These are phyloP conservation scores for Rhodotorula sp. DNA, from an alignment of 1,284 basidiomycete genomes.

Conservation along the genomic window DNA sequence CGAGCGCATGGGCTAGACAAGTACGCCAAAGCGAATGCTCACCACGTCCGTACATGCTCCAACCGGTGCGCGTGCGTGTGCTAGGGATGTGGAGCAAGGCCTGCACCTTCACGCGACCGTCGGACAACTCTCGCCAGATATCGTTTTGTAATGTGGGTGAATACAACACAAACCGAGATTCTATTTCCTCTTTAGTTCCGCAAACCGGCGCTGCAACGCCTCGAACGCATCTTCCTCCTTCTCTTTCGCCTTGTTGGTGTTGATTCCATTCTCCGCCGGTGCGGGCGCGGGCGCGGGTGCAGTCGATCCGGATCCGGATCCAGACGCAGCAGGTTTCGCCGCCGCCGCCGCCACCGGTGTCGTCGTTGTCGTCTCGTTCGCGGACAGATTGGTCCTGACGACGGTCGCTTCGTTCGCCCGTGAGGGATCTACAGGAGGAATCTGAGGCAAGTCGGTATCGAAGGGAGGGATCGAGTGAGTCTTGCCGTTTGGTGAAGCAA, in stretches of 20 bases:
- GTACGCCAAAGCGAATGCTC: not conserved
- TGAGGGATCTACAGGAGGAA: constrained; percentile 28
- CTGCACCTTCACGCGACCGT: too few species aligned
- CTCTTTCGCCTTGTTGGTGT: not conserved
- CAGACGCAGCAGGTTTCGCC: not conserved
- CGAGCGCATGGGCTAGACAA: not conserved
- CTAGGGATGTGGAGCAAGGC: not conserved
- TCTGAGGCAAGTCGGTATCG: constrained; percentile 27
- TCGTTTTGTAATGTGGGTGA: not conserved
- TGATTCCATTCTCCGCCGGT: not conserved
- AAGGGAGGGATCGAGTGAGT: constrained; percentile 21
- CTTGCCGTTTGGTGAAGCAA: constrained; percentile 14
- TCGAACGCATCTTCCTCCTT: constrained; percentile 66
- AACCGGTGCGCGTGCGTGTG: not conserved
- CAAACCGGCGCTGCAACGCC: constrained; percentile 67
- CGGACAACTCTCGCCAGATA: too few species aligned
- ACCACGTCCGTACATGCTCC: constrained; percentile 25
- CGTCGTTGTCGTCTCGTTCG: constrained; percentile 3
- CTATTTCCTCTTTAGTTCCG: constrained; percentile 60
- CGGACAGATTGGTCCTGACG: constrained; percentile 26
- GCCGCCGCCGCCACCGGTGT: not conserved
- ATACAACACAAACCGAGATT: not conserved
- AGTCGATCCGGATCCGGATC: not conserved
- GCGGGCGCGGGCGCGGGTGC: not conserved
- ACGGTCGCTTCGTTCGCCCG: constrained; percentile 18